Evolutionary conservation across 768 basidiomycete species (phyloP).

Genomic region (Lentinula sp.): DNA sequence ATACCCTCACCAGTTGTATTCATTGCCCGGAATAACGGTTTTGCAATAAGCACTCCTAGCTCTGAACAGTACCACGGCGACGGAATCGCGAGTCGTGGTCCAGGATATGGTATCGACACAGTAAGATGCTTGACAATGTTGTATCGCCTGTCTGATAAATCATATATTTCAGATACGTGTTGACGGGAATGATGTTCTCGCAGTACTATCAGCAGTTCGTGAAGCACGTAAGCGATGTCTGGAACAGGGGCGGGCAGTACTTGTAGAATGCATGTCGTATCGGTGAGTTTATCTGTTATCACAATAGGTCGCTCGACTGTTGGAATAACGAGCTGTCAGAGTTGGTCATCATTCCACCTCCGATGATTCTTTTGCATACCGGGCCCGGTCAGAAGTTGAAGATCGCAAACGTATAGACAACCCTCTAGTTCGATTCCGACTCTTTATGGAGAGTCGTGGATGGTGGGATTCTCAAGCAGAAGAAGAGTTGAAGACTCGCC

Average conservation of each 20-base stretch:
- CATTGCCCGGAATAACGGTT: conserved; percentile 81
- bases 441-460: conserved; percentile 73
- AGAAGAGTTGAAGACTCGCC: conserved; percentile 55
- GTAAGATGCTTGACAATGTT: conserved; percentile 34
- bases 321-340: conserved; percentile 24
- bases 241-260: conserved; percentile 73
- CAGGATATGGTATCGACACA: conserved; percentile 89
- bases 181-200: conserved; percentile 89
- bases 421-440: conserved; percentile 78
- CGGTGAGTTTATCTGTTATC: conserved; percentile 36
- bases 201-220: conserved; percentile 67
- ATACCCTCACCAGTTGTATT: conserved; percentile 70
- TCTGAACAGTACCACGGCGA: conserved; percentile 89
- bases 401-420: conserved; percentile 89
- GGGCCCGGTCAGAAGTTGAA: conserved; percentile 85
- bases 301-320: not conserved
- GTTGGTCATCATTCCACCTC: conserved; percentile 95
- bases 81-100: conserved; percentile 87
- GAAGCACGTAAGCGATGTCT: conserved; percentile 70
- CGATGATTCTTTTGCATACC: conserved; percentile 93
- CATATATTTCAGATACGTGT: conserved; percentile 29
- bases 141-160: not conserved
- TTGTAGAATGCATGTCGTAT: conserved; percentile 90
- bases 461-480: conserved; percentile 86
- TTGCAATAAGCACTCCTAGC: conserved; percentile 91